phyloP scores from a whole-genome alignment of 1,284 basidiomycete genomes.

The Rhodotorula glutinis region DNA sequence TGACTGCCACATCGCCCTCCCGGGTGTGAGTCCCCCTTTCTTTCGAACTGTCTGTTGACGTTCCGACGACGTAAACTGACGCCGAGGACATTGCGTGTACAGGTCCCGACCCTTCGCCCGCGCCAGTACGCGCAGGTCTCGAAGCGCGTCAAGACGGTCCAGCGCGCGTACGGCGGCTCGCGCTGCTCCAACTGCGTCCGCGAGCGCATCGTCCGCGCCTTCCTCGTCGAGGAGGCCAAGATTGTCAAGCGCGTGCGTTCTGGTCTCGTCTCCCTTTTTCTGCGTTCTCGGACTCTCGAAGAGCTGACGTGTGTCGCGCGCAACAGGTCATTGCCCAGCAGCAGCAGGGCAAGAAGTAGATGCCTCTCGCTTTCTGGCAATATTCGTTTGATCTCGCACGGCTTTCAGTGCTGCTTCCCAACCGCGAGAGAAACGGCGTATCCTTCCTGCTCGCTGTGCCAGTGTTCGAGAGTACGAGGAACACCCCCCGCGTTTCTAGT shows the following conservation, averaged over 20 bases:
- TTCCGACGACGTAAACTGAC: too few species aligned
- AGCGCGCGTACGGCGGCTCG: constrained; percentile 91
- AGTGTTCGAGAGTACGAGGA: too few species aligned
- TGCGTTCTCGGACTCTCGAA: too few species aligned
- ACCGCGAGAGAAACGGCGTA: neutral
- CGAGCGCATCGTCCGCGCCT: constrained; percentile 94
- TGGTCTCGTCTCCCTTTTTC: too few species aligned
- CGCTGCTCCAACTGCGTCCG: constrained; percentile 89
- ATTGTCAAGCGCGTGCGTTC: constrained; percentile 95
- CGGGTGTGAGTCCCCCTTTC: constrained; percentile 72
- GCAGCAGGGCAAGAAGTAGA: constrained; percentile 38
- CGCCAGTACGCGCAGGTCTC: constrained; percentile 85
- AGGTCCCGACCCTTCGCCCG: constrained; percentile 89
- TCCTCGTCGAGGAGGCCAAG: constrained; percentile 99
- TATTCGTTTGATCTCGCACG: too few species aligned
- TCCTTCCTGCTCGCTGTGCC: neutral
- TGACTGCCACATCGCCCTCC: constrained; percentile 87
- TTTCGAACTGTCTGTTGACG: too few species aligned
- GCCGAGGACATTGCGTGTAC: constrained; percentile 19
- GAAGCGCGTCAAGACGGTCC: constrained; percentile 92
- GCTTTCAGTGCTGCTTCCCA: neutral
- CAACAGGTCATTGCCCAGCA: constrained; percentile 40
- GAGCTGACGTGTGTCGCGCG: too few species aligned
- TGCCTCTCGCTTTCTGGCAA: neutral
- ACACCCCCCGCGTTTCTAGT: too few species aligned